phyloP scores from a whole-genome alignment of 2,329 filamentous ascomycete genomes.

The Endoconidiophora laricicola region DNA sequence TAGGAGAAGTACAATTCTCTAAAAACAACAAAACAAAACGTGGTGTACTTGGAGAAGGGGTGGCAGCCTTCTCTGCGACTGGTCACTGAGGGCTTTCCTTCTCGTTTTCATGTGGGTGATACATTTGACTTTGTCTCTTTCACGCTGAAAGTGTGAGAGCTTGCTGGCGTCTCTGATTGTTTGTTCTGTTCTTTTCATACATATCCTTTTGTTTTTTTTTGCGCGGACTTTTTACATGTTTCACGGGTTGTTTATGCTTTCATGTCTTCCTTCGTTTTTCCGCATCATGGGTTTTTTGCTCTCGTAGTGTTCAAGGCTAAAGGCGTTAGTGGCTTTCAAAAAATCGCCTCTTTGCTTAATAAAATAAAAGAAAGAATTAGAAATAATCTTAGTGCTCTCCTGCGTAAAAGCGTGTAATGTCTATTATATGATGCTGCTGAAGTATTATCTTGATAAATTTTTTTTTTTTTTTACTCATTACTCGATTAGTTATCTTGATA shows the following conservation, averaged over 20 bases:
- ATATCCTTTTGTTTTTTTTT: background rate
- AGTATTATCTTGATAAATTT: background rate
- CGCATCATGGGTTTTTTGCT: conserved; percentile 5
- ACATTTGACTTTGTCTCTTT: background rate
- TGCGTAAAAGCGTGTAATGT: no score
- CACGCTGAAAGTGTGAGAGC: background rate
- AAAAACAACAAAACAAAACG: conserved; percentile 1
- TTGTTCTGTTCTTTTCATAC: background rate
- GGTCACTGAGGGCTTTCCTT: conserved; percentile 5
- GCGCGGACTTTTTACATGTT: background rate
- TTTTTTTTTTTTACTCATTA: no score
- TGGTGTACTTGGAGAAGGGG: background rate
- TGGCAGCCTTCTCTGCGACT: background rate
- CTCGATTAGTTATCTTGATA: background rate
- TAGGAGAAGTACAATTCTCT: background rate
- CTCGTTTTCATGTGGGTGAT: background rate
- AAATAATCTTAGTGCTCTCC: background rate
- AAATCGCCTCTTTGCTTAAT: background rate
- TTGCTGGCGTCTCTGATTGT: background rate
- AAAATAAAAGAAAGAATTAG: no score
- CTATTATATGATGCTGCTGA: background rate
- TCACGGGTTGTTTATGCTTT: background rate
- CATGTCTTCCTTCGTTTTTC: background rate
- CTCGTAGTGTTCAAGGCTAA: conserved; percentile 4
- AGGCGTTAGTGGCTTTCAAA: conserved; percentile 11